These are phyloP conservation scores for Phytophthora syringae DNA, from an alignment of 352 stramenopile genomes.

Conservation along the genomic window DNA sequence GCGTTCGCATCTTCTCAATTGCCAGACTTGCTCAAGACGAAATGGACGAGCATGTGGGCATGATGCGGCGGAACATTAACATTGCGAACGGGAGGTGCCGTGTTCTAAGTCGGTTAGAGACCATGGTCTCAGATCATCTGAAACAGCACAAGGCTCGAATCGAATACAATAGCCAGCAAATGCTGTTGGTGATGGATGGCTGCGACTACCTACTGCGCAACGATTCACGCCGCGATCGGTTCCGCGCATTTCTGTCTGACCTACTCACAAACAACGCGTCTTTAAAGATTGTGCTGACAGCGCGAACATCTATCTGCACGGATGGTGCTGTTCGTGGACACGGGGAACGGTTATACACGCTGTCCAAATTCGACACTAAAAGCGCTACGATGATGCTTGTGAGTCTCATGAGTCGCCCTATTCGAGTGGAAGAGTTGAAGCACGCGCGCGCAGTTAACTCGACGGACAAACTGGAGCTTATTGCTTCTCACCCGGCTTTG, in stretches of 20 bases:
- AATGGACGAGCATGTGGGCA: constrained; percentile 58
- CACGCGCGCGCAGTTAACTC: constrained; percentile 35
- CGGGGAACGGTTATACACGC: constrained; percentile 70
- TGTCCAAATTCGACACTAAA: constrained; percentile 74
- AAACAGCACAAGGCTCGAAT: constrained; percentile 56
- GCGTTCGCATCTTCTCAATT: constrained; percentile 76
- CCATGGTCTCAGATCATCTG: constrained; percentile 57
- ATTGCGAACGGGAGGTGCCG: constrained; percentile 44
- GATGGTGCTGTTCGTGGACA: constrained; percentile 74
- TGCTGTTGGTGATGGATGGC: constrained; percentile 74
- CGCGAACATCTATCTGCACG: constrained; percentile 61
- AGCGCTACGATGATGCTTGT: constrained; percentile 79
- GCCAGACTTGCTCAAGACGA: constrained; percentile 64
- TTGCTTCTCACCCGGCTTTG: constrained; percentile 73
- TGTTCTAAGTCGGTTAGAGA: constrained; percentile 61
- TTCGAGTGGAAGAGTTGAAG: constrained; percentile 74
- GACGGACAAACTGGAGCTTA: constrained; percentile 74
- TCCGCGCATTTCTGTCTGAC: constrained; percentile 72
- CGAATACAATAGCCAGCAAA: constrained; percentile 59
- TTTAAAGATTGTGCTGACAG: constrained; percentile 80
- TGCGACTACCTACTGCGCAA: constrained; percentile 72
- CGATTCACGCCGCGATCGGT: constrained; percentile 58
- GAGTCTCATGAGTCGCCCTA: constrained; percentile 74
- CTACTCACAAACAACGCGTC: constrained; percentile 72
- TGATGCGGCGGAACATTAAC: constrained; percentile 52